Conservation (phyloP, 805 yeast genomes). For the Metschnikowia hibisci region DNA sequence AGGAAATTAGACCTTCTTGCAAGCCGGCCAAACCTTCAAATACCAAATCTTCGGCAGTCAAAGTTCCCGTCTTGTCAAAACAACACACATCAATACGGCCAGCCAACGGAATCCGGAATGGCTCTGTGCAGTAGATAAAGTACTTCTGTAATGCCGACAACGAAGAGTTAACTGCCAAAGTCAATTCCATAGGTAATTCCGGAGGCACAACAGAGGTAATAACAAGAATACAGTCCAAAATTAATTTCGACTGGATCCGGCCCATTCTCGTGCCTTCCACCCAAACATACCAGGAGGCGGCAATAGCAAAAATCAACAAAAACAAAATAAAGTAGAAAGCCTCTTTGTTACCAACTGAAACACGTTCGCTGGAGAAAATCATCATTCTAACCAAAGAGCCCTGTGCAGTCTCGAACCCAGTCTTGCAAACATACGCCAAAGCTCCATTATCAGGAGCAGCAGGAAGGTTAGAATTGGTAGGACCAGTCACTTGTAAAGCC, state of each 20-base stretch:
- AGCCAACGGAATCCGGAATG: slow-evolving; percentile 95
- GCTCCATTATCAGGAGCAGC: slow-evolving; percentile 91
- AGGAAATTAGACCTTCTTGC: slow-evolving; percentile 43
- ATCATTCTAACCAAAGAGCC: slow-evolving; percentile 96
- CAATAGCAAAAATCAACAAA: slow-evolving; percentile 83
- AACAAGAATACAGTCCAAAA: slow-evolving; percentile 92
- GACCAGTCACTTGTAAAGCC: slow-evolving; percentile 83
- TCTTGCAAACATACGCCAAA: slow-evolving; percentile 80
- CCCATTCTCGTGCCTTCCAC: slow-evolving; percentile 95
- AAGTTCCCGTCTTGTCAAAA: slow-evolving; percentile 96
- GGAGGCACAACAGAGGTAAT: slow-evolving; percentile 98
- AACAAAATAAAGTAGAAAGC: slow-evolving; percentile 90
- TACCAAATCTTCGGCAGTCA: slow-evolving; percentile 93
- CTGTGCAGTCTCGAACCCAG: slow-evolving; percentile 98
- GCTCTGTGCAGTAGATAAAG: slow-evolving; percentile 95
- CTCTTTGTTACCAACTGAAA: slow-evolving; percentile 92
- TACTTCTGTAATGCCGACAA: slow-evolving; percentile 81
- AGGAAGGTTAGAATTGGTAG: slow-evolving; percentile 49
- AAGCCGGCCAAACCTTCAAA: slow-evolving; percentile 96
- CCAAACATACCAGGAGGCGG: slow-evolving; percentile 98
- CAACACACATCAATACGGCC: slow-evolving; percentile 98
- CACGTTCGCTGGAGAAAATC: slow-evolving; percentile 96
- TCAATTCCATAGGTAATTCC: slow-evolving; percentile 97
- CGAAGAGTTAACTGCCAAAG: slow-evolving; percentile 95
- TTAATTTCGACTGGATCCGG: slow-evolving; percentile 87